Conservation (phyloP, 179 eudicot genomes). For the Heliamphora pulchella region DNA sequence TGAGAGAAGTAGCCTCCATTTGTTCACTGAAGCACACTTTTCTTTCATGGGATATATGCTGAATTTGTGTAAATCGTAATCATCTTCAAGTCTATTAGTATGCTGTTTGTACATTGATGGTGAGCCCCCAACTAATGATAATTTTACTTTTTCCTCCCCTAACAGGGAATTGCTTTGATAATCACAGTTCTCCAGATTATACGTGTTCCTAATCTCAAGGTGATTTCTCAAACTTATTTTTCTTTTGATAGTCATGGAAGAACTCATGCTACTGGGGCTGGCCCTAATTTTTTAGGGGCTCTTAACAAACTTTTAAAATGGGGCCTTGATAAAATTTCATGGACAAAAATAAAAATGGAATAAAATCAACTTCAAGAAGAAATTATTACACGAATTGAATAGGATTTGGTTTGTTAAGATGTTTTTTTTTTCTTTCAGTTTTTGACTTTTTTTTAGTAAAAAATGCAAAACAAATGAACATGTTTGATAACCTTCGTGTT, state of each 20-base stretch:
- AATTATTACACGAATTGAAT: too few relatives aligned
- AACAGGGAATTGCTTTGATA: slow-evolving; percentile 90
- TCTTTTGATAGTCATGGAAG: background rate
- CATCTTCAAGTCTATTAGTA: background rate
- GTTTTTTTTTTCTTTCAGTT: too few relatives aligned
- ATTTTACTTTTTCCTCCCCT: slow-evolving; percentile 14
- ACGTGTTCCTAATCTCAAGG: slow-evolving; percentile 93
- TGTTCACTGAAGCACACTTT: background rate
- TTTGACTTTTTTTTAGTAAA: too few relatives aligned
- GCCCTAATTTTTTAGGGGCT: too few relatives aligned
- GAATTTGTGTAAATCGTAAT: background rate
- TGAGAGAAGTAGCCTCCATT: background rate
- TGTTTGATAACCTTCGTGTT: too few relatives aligned
- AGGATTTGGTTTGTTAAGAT: too few relatives aligned
- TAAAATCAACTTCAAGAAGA: too few relatives aligned
- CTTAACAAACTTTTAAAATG: too few relatives aligned
- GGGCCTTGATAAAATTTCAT: too few relatives aligned
- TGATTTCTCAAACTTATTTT: slow-evolving; percentile 20
- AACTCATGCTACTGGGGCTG: background rate
- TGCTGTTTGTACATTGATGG: background rate
- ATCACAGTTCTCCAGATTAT: slow-evolving; percentile 91
- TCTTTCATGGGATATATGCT: background rate
- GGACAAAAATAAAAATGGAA: too few relatives aligned
- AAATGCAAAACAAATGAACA: too few relatives aligned
- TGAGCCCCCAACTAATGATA: slow-evolving; percentile 9